Evolutionary conservation across 2,329 filamentous ascomycete species (phyloP), one percentile per base, ranked within the genome.

Genomic region (Tolypocladium cylindrosporum): DNA sequence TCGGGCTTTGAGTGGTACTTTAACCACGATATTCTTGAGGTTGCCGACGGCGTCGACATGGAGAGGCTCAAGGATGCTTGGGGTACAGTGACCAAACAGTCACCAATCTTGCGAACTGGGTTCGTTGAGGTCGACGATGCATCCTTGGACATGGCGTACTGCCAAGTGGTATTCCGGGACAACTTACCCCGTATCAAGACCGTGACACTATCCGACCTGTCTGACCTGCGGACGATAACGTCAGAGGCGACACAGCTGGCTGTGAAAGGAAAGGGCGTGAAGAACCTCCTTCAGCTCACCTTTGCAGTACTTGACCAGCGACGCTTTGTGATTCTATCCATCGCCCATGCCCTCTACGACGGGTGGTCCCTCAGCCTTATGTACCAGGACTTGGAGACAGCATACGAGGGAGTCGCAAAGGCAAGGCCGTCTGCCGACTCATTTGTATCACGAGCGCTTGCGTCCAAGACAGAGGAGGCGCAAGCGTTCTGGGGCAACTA

Each of bases 331-430:
- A 66, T 86, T 5, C 69, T 97, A 1, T 92, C 90, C 0, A 85
- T 96, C 43, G 82, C 91, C 0, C 92, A 97, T 71, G 90, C 91
- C 1, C 77, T 96, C 24, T 97, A 97, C 63, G 92, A 97, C 67
- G 92, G 92, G 0, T 91, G 87, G 83, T 96, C 91, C 3, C 79
- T 97, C 14, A 77, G 78, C 4, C 74, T 95, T 19, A 71, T 97
- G 1, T 90, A 94, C 64, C 75, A 80, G 50, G 85, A 94, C 65
- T 79, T 96, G 1, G 71, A 78, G 19, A 75, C 71, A n/a, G 84
- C 86, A 1, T 96, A 95, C 61, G 54, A 74, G 5, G 75, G 75
- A 5, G 61, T 68, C 0, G 68, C 74, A 13, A 62, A 64, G 3
- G 42, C 69, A 1, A 77, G 84, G 5, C 75, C 78, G 11, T 68